These are phyloP conservation scores for Coffea canephora DNA, from an alignment of 257 asterid species.

Conservation along the genomic window DNA sequence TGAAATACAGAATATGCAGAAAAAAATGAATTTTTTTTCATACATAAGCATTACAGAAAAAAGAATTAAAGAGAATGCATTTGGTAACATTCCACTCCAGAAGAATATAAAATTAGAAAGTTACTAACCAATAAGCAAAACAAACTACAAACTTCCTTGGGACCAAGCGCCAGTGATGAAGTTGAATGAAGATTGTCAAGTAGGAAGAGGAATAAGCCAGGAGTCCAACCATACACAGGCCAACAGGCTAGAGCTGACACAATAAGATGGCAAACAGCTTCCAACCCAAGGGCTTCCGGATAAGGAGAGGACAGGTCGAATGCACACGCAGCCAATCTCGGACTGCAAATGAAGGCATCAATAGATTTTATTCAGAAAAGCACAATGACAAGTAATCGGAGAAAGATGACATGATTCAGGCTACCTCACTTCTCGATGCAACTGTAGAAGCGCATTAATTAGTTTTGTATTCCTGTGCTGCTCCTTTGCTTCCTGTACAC, in stretches of 20 bases:
- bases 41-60: constrained; percentile 15
- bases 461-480: constrained; percentile 94
- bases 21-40: constrained; percentile 21
- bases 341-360: constrained; percentile 57
- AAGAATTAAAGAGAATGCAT: background rate
- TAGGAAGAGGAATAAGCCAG: constrained; percentile 77
- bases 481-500: constrained; percentile 73
- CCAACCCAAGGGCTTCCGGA: constrained; percentile 77
- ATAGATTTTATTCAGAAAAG: constrained; percentile 13
- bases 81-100: constrained; percentile 9
- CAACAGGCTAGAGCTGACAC: constrained; percentile 94
- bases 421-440: constrained; percentile 92
- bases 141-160: constrained; percentile 93
- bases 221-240: constrained; percentile 97
- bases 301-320: constrained; percentile 62
- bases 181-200: constrained; percentile 69
- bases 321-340: constrained; percentile 87
- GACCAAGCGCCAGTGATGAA: constrained; percentile 81
- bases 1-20: constrained; percentile 37
- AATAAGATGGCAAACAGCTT: constrained; percentile 89
- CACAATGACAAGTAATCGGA: constrained; percentile 1
- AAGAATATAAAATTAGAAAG: constrained; percentile 22
- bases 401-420: constrained; percentile 11
- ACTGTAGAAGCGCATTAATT: constrained; percentile 69
- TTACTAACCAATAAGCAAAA: constrained; percentile 75